These are phyloP conservation scores for Botrytis galanthina DNA, from an alignment of 2,329 filamentous ascomycete species.

Conservation along the genomic window DNA sequence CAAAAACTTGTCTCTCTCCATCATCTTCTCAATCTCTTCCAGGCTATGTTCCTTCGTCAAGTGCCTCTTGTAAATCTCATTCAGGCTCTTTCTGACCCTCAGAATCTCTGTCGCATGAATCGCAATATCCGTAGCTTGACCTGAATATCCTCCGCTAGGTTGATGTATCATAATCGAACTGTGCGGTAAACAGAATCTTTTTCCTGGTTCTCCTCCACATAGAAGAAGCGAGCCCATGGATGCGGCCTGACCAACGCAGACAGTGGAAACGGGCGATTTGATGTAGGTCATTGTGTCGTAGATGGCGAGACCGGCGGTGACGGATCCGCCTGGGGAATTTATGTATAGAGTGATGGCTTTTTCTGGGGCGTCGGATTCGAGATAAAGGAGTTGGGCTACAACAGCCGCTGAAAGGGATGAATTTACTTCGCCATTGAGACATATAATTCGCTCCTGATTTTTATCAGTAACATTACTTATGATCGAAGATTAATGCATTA, in stretches of 20 bases:
- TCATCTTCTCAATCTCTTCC: conserved; percentile 85
- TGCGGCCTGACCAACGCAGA: conserved; percentile 91
- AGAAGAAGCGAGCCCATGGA: conserved; percentile 92
- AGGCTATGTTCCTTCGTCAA: conserved; percentile 78
- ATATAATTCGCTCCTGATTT: conserved; percentile 95
- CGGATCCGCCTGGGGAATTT: conserved; percentile 90
- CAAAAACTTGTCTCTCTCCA: conserved; percentile 97
- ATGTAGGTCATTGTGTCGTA: conserved; percentile 99
- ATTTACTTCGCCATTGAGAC: conserved; percentile 87
- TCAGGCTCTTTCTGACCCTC: conserved; percentile 78
- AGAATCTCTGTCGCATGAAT: conserved; percentile 98
- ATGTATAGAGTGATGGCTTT: conserved; percentile 98
- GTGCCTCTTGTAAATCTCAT: conserved; percentile 84
- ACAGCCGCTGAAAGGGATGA: conserved; percentile 89
- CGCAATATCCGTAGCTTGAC: conserved; percentile 76
- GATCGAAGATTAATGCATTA: background rate
- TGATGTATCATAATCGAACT: conserved; percentile 97
- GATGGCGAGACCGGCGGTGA: conserved; percentile 84
- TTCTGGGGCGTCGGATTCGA: conserved; percentile 92
- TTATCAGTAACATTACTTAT: conserved; percentile 57
- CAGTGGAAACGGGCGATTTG: conserved; percentile 85
- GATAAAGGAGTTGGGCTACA: conserved; percentile 93
- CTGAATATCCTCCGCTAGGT: conserved; percentile 71
- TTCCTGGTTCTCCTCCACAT: conserved; percentile 78
- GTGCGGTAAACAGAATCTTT: conserved; percentile 88